Percentiles rank a stretch among this genome's conserved stretches.
Evolutionary conservation across 768 basidiomycete species (phyloP).

Genomic region (Suillus subluteus): DNA sequence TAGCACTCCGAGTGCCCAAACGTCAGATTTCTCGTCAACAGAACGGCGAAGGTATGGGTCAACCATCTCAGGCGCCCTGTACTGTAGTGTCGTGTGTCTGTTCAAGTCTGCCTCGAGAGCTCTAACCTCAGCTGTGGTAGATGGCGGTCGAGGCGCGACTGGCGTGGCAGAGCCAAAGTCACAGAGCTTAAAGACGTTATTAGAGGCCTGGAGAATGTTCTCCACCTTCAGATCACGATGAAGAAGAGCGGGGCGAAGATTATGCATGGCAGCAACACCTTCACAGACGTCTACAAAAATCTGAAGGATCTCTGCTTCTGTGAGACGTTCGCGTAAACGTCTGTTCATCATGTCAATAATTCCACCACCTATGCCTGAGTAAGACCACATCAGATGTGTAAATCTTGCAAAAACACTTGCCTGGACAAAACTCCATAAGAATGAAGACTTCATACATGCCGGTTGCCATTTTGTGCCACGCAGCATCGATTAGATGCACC

Average conservation of each 20-base stretch:
- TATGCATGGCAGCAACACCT: conserved; percentile 96
- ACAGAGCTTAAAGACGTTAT: conserved; percentile 90
- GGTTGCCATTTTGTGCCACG: conserved; percentile 83
- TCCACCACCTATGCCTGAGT: conserved; percentile 71
- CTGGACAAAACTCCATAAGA: conserved; percentile 97
- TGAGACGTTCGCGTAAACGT: conserved; percentile 89
- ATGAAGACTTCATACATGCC: conserved; percentile 96
- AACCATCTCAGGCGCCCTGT: conserved; percentile 98
- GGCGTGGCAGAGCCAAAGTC: conserved; percentile 95
- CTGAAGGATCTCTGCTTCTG: conserved; percentile 94
- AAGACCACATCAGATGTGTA: conserved; percentile 6
- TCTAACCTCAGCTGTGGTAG: conserved; percentile 82
- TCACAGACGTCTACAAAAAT: conserved; percentile 99
- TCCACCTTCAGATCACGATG: conserved; percentile 99
- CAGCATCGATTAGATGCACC: conserved; percentile 94
- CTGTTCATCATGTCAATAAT: conserved; percentile 99
- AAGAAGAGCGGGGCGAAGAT: conserved; percentile 83
- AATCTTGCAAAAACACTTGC: conserved; percentile 38
- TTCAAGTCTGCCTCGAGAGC: conserved; percentile 90
- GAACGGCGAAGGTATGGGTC: conserved; percentile 84
- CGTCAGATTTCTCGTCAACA: conserved; percentile 92
- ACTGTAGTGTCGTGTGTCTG: conserved; percentile 94
- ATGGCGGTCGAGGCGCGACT: conserved; percentile 70
- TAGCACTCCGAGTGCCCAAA: conserved; percentile 97
- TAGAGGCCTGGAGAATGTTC: conserved; percentile 90